Percentiles rank a stretch among this genome's conserved stretches.
Conservation (phyloP, 768 basidiomycete genomes). For the Trametes coccinea region DNA sequence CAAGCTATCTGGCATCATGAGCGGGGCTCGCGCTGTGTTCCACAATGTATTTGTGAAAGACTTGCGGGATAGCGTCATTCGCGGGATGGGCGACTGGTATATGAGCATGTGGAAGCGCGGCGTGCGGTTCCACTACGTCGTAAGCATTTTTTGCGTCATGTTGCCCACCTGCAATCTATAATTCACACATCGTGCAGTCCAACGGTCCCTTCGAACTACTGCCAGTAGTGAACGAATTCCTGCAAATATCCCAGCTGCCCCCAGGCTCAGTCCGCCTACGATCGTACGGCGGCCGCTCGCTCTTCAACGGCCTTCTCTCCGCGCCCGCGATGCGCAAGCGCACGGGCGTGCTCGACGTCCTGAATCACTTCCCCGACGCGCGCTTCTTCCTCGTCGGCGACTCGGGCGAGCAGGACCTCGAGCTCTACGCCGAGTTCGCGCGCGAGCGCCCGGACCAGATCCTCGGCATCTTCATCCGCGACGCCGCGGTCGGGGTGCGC, state of each 20-base stretch:
- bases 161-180: background rate
- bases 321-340: slow-evolving; percentile 85
- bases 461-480: slow-evolving; percentile 80
- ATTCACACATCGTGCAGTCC: slow-evolving; percentile 48
- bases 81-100: slow-evolving; percentile 84
- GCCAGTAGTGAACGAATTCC: slow-evolving; percentile 75
- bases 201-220: slow-evolving; percentile 88
- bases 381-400: slow-evolving; percentile 88
- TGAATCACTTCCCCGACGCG: slow-evolving; percentile 72
- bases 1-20: slow-evolving; percentile 74
- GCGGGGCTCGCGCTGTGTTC: slow-evolving; percentile 81
- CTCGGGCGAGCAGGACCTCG: slow-evolving; percentile 92
- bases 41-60: slow-evolving; percentile 92
- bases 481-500: slow-evolving; percentile 50
- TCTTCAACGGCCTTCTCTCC: slow-evolving; percentile 81
- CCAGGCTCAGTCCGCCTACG: slow-evolving; percentile 78
- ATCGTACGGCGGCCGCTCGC: slow-evolving; percentile 80
- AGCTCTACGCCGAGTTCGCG: slow-evolving; percentile 82
- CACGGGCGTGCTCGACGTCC: slow-evolving; percentile 72
- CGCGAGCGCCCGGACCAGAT: slow-evolving; percentile 68
- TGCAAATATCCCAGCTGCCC: slow-evolving; percentile 68
- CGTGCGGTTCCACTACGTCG: slow-evolving; percentile 86
- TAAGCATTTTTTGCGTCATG: slow-evolving; percentile 41
- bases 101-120: slow-evolving; percentile 65
- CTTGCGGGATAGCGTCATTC: slow-evolving; percentile 73